A percentile compares a stretch with the other conserved stretches of the same genome.
These are phyloP conservation scores for Clonostachys byssicola DNA, from an alignment of 2,329 filamentous ascomycete genomes.

Conservation along the genomic window DNA sequence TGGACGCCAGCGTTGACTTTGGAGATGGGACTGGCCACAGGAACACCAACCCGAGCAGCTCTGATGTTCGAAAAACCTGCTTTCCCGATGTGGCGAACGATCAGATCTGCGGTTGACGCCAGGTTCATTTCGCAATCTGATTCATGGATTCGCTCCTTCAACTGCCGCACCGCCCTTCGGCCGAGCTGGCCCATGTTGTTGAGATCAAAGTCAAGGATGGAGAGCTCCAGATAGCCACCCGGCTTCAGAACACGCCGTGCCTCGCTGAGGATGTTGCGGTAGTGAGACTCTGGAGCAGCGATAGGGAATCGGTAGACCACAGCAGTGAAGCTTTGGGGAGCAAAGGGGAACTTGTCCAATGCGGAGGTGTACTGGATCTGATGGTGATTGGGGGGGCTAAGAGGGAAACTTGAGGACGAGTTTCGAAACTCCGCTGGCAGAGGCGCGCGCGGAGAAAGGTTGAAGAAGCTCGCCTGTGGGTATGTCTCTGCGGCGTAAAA, in stretches of 20 bases:
- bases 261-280: conserved; percentile 69
- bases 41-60: conserved; percentile 73
- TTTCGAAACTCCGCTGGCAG: conserved; percentile 37
- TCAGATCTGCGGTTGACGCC: conserved; percentile 52
- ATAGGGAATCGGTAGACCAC: conserved; percentile 75
- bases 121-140: conserved; percentile 57
- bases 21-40: conserved; percentile 54
- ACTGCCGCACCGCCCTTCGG: conserved; percentile 61
- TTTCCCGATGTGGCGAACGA: conserved; percentile 63
- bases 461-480: conserved; percentile 70
- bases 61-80: conserved; percentile 71
- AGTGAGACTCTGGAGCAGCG: conserved; percentile 63
- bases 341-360: conserved; percentile 67
- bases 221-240: conserved; percentile 75
- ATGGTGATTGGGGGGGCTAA: conserved; percentile 66
- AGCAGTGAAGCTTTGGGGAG: conserved; percentile 68
- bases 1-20: conserved; percentile 12
- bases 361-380: conserved; percentile 67
- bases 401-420: conserved; percentile 40
- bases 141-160: conserved; percentile 68
- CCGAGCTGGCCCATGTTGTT: conserved; percentile 76
- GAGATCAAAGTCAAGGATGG: conserved; percentile 74
- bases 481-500: conserved; percentile 83
- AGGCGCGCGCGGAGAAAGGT: conserved; percentile 59
- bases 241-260: conserved; percentile 74